phyloP scores from a whole-genome alignment of 2,329 filamentous ascomycete species.

The Cladosporium sp. region DNA sequence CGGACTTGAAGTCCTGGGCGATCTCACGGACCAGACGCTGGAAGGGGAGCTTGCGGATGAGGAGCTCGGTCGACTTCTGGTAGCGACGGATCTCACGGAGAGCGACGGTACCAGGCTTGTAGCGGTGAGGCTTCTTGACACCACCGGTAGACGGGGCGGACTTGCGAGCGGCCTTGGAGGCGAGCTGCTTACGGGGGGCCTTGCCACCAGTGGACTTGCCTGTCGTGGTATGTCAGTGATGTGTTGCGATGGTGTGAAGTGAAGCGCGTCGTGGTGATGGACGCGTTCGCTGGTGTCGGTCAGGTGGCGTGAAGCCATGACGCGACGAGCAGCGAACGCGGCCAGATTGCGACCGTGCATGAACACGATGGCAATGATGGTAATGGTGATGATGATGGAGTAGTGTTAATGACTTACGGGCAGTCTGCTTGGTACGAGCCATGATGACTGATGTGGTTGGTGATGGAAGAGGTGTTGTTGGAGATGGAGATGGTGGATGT shows the following conservation, averaged over 20 bases:
- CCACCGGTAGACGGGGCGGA: conserved; percentile 87
- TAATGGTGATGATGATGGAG: conserved; percentile 14
- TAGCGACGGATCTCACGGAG: conserved; percentile 87
- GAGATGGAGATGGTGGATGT: conserved; percentile 15
- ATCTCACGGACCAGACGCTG: conserved; percentile 74
- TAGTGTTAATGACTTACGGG: conserved; percentile 41
- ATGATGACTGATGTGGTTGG: conserved; percentile 32
- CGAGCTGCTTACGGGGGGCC: conserved; percentile 87
- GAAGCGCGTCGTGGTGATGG: conserved; percentile 15
- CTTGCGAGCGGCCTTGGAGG: conserved; percentile 98
- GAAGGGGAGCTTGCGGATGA: conserved; percentile 76
- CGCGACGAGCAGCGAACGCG: conserved; percentile 14
- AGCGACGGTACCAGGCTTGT: conserved; percentile 69
- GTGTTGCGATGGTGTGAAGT: conserved; percentile 13
- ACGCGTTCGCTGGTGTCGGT: conserved; percentile 12
- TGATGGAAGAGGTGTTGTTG: conserved; percentile 30
- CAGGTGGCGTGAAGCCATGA: conserved; percentile 17
- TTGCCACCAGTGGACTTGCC: conserved; percentile 71
- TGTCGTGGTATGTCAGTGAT: conserved; percentile 35
- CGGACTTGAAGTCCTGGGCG: conserved; percentile 56
- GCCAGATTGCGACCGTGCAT: conserved; percentile 56
- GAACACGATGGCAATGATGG: conserved; percentile 62
- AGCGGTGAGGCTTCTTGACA: conserved; percentile 52
- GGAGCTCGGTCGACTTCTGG: conserved; percentile 81
- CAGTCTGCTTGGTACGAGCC: conserved; percentile 52